Evolutionary conservation across 164 flowering plant species (phyloP), one percentile per base, ranked within the genome.

Genomic region (Houttuynia cordata): DNA sequence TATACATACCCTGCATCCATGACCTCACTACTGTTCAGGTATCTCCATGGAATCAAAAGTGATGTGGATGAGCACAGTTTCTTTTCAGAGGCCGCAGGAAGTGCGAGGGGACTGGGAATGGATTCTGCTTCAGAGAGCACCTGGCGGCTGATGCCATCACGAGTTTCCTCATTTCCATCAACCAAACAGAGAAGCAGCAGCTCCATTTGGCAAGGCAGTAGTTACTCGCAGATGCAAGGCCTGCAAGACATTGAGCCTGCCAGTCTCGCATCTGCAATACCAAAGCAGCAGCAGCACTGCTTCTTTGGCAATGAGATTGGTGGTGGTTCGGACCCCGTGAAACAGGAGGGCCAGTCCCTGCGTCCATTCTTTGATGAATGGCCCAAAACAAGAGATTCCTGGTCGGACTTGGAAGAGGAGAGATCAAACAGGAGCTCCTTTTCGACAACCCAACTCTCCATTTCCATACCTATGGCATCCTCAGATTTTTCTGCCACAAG

Each of bases 301-400:
- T 78, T 85, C 67, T 80, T 82, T 57, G 72, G 79, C 50, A 71
- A 65, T 30, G 86, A 82, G 25, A 75, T 71, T 34, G 71, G 69
- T 21, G 71, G 69, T 21, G 71, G 84, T 0, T 63, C 74, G 1
- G 86, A 75, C 51, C 24, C 81, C n/a, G 77, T 66, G 59, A 83
- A 86, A 59, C 84, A 73, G 58, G 90, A 81, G 58, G 82, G 81
- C 24, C 86, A 82, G 55, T 65, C 86, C 15, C 85, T 88, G 57
- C 90, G 86, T 19, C 92, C 87, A 23, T 85, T 88, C 76, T 85
- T 85, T 62, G 87, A 83, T 53, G 96, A 88, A 73, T 86, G 92
- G 96, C 96, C 93, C 14, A 80, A 81, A 73, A 62, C 79, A 30
- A 70, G 89, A 55, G 96, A 81, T 60, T 74, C 92, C 3, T 86